Evolutionary conservation across 1,284 basidiomycete genomes (phyloP).

Genomic region (Fistulina hepatica): DNA sequence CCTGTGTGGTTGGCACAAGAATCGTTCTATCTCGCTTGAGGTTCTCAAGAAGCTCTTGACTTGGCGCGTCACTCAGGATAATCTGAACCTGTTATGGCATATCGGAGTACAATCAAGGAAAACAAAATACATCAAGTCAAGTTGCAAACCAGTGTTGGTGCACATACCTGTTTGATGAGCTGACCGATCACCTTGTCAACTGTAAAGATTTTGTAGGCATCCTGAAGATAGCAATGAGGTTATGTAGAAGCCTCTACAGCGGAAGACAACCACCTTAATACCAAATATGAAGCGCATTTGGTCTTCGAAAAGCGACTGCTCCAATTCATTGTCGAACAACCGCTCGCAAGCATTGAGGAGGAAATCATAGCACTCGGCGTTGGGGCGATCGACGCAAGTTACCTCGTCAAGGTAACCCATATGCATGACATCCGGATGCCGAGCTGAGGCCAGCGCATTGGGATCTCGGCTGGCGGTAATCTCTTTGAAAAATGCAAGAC

Average conservation of each 20-base stretch:
- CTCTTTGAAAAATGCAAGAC: constrained; percentile 73
- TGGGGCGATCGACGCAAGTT: constrained; percentile 12
- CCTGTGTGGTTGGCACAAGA: constrained; percentile 57
- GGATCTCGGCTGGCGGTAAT: constrained; percentile 38
- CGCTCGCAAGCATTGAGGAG: constrained; percentile 83
- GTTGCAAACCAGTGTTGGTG: not conserved
- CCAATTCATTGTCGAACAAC: constrained; percentile 88
- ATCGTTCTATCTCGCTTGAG: constrained; percentile 71
- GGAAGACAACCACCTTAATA: constrained; percentile 38
- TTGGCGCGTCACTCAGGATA: constrained; percentile 70
- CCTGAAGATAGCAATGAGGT: constrained; percentile 26
- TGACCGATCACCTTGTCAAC: constrained; percentile 85
- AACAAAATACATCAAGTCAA: constrained; percentile 4
- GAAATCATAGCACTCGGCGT: constrained; percentile 68
- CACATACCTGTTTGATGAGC: constrained; percentile 74
- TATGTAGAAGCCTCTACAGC: constrained; percentile 2
- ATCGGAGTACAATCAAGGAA: constrained; percentile 4
- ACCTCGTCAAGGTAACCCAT: constrained; percentile 15
- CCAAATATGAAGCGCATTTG: constrained; percentile 88
- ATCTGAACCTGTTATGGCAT: constrained; percentile 50
- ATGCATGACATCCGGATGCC: constrained; percentile 14
- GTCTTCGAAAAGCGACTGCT: constrained; percentile 83
- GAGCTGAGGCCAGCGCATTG: constrained; percentile 25
- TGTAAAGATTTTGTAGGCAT: constrained; percentile 81
- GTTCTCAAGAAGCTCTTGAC: constrained; percentile 74